These are phyloP conservation scores for Scortechinia acanthostroma DNA, from an alignment of 2,329 filamentous ascomycete genomes.

Conservation along the genomic window DNA sequence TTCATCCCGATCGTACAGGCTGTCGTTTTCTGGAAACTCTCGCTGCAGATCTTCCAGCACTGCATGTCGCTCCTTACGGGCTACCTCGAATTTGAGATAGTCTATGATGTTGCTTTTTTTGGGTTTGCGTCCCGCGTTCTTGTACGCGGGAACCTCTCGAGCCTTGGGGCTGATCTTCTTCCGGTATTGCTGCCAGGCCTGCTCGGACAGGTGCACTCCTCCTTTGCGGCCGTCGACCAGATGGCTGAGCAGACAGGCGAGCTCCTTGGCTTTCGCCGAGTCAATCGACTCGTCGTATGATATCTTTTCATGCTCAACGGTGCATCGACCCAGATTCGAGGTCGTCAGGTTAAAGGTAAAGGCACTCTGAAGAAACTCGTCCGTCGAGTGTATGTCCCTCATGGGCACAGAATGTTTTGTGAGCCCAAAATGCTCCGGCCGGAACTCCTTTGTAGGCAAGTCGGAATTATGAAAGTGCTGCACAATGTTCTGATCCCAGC, in stretches of 20 bases:
- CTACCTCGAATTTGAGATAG: constrained; percentile 29
- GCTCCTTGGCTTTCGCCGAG: constrained; percentile 18
- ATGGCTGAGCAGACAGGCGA: constrained; percentile 30
- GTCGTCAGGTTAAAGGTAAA: constrained; percentile 36
- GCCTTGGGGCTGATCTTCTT: constrained; percentile 16
- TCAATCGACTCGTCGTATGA: constrained; percentile 38
- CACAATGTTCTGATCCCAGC: constrained; percentile 46
- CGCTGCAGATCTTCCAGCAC: constrained; percentile 8
- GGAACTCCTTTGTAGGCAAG: constrained; percentile 19
- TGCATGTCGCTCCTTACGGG: constrained; percentile 14
- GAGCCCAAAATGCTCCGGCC: constrained; percentile 35
- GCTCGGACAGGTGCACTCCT: constrained; percentile 26
- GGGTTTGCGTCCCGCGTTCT: constrained; percentile 26
- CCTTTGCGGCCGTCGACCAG: constrained; percentile 34
- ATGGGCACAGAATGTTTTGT: constrained; percentile 29
- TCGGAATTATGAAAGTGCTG: constrained; percentile 41
- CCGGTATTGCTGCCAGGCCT: constrained; percentile 24
- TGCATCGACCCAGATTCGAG: constrained; percentile 41
- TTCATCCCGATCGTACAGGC: constrained; percentile 14
- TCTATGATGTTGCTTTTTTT: constrained; percentile 23
- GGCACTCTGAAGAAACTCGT: constrained; percentile 28
- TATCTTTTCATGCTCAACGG: constrained; percentile 36
- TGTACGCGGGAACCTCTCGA: neutral
- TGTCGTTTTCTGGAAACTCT: neutral
- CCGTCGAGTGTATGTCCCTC: constrained; percentile 21